Conservation (phyloP, 345 rosid species). For the Populus ilicifolia region DNA sequence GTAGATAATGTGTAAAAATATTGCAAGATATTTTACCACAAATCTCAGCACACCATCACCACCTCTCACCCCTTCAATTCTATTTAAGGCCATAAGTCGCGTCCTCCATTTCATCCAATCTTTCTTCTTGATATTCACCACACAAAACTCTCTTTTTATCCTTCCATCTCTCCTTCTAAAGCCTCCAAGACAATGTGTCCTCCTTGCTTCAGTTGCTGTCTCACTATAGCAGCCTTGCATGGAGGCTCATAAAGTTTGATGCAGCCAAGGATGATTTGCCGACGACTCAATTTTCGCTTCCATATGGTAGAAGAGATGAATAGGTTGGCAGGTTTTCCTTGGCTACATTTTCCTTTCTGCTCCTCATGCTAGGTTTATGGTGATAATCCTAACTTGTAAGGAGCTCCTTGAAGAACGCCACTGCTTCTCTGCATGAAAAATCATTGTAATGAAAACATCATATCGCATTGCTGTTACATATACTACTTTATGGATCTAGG, state of each 20-base stretch:
- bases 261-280: slow-evolving; percentile 75
- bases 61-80: slow-evolving; percentile 5
- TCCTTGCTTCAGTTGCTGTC: neutral
- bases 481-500: no score
- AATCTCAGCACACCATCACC: neutral
- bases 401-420: neutral
- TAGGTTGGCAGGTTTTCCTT: slow-evolving; percentile 40
- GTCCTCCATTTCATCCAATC: neutral
- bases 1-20: neutral
- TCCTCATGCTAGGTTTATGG: slow-evolving; percentile 35
- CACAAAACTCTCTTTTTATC: neutral
- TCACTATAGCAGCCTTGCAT: slow-evolving; percentile 29
- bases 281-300: slow-evolving; percentile 3
- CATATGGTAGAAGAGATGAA: neutral
- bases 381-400: neutral
- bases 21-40: neutral
- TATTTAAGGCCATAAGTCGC: neutral
- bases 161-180: neutral
- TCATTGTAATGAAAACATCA: neutral
- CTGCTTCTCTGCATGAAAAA: neutral
- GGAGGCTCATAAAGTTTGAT: slow-evolving; percentile 18
- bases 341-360: slow-evolving; percentile 45
- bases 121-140: neutral
- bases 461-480: neutral
- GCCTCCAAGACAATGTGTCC: neutral